Base-by-base conservation (phyloP, 1,139 yeast genomes). In the Suhomyces yuchorum region DNA sequence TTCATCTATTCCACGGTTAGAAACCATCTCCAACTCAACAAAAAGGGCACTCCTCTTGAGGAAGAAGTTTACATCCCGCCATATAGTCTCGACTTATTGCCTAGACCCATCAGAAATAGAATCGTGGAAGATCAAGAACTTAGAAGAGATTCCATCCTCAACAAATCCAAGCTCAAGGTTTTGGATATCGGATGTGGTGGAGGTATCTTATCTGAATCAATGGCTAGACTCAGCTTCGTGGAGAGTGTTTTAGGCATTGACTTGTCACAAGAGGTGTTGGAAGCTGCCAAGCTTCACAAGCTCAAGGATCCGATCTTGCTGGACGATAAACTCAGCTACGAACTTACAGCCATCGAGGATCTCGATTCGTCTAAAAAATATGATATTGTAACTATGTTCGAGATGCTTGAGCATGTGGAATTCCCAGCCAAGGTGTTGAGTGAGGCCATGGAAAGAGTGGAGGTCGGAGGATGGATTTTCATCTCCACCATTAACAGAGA, bases 161-260 rank as follows among this genome's bases (percentile, higher is more conserved):
- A 56, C 4, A 56, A 60, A 0, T 56, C 70, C 37, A 67, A 75
- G 43, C 68, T 82, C 45, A 66, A 68, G 12, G 92, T 84, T 0
- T 70, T 93, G 51, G 99, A 93, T 62, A 85, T 93, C 47, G 99
- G 99, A 0, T 95, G 99, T 63, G 99, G 99, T 19, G 99, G 99
- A 7, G 99, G 99, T 0, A 85, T 93, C 24, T 72, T 93, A 37
- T 73, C 92, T 4, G 99, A 93, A 63, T 84, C 96, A 1, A 68
- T 93, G 63, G 97, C 97, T 0, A 73, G 99, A 55, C 70, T 88
- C 56, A 79, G 81, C 8, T 80, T 77, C 53, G 82, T 90, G 7
- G 67, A 74, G 8, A 63, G 68, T 4, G 97, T 93, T 3, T 75
- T 74, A 46, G 99, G 96, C 2, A 82, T 93, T 43, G 99, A 93